Conservation (phyloP, 2,329 filamentous ascomycete species). For the Saccharata proteae region DNA sequence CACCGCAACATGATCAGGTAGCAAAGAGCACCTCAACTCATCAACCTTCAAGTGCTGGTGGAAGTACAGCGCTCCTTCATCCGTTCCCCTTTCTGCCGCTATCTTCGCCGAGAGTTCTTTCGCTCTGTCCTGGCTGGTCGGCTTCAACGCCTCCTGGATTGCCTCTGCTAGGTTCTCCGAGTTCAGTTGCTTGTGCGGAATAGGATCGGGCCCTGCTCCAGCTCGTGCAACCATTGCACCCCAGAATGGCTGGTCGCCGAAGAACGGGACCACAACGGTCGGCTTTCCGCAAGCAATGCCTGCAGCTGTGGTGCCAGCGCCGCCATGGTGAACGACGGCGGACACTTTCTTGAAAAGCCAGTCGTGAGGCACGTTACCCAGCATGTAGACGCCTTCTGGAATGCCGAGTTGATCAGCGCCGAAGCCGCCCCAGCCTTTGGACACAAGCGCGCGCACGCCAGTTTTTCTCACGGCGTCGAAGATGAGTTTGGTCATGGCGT, state of each 20-base stretch:
- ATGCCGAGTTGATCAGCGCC: slow-evolving; percentile 52
- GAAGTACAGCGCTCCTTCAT: slow-evolving; percentile 25
- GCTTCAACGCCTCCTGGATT: slow-evolving; percentile 26
- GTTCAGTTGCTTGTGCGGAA: slow-evolving; percentile 27
- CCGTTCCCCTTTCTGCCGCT: slow-evolving; percentile 23
- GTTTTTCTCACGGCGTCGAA: slow-evolving; percentile 36
- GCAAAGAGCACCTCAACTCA: slow-evolving; percentile 22
- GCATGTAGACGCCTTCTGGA: slow-evolving; percentile 69
- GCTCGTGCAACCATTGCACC: slow-evolving; percentile 29
- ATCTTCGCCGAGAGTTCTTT: slow-evolving; percentile 26
- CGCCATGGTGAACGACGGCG: slow-evolving; percentile 76
- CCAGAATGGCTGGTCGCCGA: slow-evolving; percentile 31
- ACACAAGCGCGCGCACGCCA: slow-evolving; percentile 67
- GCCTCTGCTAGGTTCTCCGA: slow-evolving; percentile 25
- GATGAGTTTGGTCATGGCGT: slow-evolving; percentile 29
- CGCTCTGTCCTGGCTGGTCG: slow-evolving; percentile 23
- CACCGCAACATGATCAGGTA: slow-evolving; percentile 21
- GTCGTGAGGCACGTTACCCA: slow-evolving; percentile 78
- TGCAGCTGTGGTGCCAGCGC: slow-evolving; percentile 76
- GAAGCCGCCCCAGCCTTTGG: slow-evolving; percentile 79
- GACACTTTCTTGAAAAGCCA: slow-evolving; percentile 78
- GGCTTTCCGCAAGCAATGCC: slow-evolving; percentile 72
- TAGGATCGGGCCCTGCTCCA: slow-evolving; percentile 27
- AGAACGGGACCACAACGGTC: slow-evolving; percentile 77
- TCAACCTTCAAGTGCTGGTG: slow-evolving; percentile 27